Percentiles rank a stretch among this genome's conserved stretches.
Conservation (phyloP, 306 rosid genomes). For the Abrus pulchellus region DNA sequence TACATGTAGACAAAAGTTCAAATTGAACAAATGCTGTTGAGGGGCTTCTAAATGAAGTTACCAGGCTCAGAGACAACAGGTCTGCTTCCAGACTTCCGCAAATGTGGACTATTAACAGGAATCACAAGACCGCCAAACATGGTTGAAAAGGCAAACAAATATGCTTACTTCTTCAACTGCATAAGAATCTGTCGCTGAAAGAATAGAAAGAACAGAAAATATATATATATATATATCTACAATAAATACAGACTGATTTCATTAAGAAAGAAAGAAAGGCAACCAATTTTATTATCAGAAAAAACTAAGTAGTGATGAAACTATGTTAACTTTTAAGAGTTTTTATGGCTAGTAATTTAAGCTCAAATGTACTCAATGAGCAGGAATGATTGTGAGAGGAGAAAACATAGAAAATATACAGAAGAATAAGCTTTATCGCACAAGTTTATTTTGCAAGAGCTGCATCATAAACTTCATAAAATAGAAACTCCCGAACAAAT, state of each 20-base stretch:
- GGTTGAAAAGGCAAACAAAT: conserved; percentile 56
- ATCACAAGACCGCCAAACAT: conserved; percentile 71
- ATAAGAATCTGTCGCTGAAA: conserved; percentile 58
- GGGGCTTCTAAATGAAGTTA: conserved; percentile 49
- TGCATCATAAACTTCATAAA: background rate
- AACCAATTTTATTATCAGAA: conserved; percentile 7
- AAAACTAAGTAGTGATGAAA: background rate
- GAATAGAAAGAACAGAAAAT: conserved; percentile 29
- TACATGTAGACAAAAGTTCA: background rate
- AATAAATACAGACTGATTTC: background rate
- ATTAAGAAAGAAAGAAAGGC: background rate
- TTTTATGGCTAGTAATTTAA: background rate
- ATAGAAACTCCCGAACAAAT: background rate
- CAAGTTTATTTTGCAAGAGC: conserved; percentile 5
- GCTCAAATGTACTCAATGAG: conserved; percentile 21
- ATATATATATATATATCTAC: background rate
- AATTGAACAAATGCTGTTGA: conserved; percentile 8
- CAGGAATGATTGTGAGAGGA: conserved; percentile 3
- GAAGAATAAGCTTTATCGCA: background rate
- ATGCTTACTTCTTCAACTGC: conserved; percentile 37
- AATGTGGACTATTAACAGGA: conserved; percentile 76
- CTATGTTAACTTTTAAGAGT: background rate
- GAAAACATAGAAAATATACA: background rate
- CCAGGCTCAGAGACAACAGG: conserved; percentile 75
- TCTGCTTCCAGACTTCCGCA: conserved; percentile 86